Evolutionary conservation across 306 rosid genomes (phyloP).

Genomic region (Rosa lucieae): DNA sequence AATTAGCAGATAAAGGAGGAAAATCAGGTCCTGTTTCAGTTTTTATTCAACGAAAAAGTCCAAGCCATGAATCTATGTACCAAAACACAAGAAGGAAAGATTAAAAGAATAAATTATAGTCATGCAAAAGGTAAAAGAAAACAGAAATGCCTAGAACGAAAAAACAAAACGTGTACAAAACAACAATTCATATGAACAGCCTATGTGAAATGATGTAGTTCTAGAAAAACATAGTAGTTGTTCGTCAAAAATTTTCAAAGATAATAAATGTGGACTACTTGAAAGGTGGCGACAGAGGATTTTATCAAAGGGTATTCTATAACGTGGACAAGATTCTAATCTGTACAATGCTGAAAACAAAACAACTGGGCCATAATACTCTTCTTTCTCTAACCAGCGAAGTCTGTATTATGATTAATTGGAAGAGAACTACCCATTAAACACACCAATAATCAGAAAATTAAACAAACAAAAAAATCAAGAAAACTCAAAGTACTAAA

Average conservation of each 20-base stretch:
- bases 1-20: neutral
- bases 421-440: neutral
- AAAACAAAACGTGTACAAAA: too few relatives aligned
- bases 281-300: too few relatives aligned
- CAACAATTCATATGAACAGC: neutral
- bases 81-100: neutral
- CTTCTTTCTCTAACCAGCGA: neutral
- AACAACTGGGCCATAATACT: neutral
- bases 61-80: neutral
- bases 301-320: neutral
- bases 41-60: neutral
- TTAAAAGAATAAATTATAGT: neutral
- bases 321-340: neutral
- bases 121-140: too few relatives aligned
- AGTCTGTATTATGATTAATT: neutral
- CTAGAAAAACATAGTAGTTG: neutral
- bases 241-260: neutral
- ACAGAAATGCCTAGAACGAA: too few relatives aligned
- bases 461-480: neutral
- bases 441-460: neutral
- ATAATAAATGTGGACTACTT: neutral
- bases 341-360: neutral
- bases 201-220: neutral
- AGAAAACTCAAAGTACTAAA: neutral
- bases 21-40: neutral